Conservation (phyloP, 1,284 basidiomycete genomes). For the Moesziomyces aphidis region DNA sequence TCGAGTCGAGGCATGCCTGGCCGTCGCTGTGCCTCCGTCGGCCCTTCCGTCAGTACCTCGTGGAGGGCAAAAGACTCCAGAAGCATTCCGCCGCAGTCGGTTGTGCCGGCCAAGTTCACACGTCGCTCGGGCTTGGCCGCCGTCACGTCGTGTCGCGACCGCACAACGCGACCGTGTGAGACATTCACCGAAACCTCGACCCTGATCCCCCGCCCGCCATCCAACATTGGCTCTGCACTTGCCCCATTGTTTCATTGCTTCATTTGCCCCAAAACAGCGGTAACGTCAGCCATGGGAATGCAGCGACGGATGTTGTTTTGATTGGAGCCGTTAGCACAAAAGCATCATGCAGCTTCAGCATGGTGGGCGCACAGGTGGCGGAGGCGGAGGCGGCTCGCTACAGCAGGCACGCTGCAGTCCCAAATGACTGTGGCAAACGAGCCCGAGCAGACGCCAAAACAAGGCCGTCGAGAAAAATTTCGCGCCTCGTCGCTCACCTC, state of each 20-base stretch:
- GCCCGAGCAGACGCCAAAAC: neutral
- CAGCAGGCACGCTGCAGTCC: neutral
- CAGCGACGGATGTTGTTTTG: neutral
- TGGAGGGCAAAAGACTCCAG: no score
- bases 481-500: neutral
- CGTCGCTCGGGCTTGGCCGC: neutral
- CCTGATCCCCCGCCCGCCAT: neutral
- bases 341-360: neutral
- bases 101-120: neutral
- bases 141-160: neutral
- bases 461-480: neutral
- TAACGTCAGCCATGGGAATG: neutral
- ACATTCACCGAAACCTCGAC: constrained; percentile 19
- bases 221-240: neutral
- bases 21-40: no score
- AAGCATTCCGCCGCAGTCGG: no score
- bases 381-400: neutral
- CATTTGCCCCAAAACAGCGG: neutral
- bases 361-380: neutral
- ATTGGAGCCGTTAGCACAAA: neutral
- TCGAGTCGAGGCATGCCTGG: no score
- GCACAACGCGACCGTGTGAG: neutral
- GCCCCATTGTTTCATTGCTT: no score
- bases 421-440: neutral
- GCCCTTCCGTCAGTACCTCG: no score